phyloP scores from a whole-genome alignment of 208 protist species.

The Trypanosoma platydactyli region DNA sequence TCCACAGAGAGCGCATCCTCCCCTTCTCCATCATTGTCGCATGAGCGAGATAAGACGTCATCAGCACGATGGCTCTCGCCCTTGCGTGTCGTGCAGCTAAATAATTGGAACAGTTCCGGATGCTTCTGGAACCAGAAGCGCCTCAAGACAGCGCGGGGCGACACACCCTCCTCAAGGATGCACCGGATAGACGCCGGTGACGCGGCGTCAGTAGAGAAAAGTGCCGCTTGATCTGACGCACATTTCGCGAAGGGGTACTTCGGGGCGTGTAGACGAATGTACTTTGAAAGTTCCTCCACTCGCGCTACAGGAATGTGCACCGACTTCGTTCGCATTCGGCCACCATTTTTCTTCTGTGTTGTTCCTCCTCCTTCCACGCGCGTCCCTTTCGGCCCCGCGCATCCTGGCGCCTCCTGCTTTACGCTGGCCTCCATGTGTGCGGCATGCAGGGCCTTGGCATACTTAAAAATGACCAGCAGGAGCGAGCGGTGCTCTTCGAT shows the following conservation, averaged over 20 bases:
- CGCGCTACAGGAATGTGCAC: slow-evolving; percentile 29
- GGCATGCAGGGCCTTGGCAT: slow-evolving; percentile 45
- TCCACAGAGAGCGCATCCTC: slow-evolving; percentile 37
- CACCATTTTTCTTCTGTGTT: not conserved
- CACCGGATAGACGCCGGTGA: slow-evolving; percentile 30
- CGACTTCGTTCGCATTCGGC: not conserved
- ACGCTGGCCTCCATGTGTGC: slow-evolving; percentile 20
- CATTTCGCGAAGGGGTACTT: slow-evolving; percentile 40
- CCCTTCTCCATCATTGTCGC: not conserved
- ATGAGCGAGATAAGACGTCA: not conserved
- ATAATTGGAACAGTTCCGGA: slow-evolving; percentile 27
- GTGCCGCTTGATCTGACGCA: slow-evolving; percentile 19
- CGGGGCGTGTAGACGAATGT: slow-evolving; percentile 33
- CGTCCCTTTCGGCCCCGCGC: not conserved
- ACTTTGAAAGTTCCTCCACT: slow-evolving; percentile 29
- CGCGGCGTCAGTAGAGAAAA: slow-evolving; percentile 25
- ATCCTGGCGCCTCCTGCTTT: not conserved
- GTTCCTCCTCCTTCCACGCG: not conserved
- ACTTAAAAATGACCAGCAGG: slow-evolving; percentile 46
- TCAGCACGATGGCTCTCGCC: slow-evolving; percentile 20
- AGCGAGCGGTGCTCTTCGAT: slow-evolving; percentile 38
- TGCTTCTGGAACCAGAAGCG: slow-evolving; percentile 43
- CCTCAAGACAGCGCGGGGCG: slow-evolving; percentile 38
- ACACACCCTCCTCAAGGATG: slow-evolving; percentile 35
- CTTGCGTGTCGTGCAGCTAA: slow-evolving; percentile 37